A percentile compares a stretch with the other conserved stretches of the same genome.
Evolutionary conservation across 371 early-diverging fungal genomes (phyloP).

Genomic region (Apophysomyces ossiformis): DNA sequence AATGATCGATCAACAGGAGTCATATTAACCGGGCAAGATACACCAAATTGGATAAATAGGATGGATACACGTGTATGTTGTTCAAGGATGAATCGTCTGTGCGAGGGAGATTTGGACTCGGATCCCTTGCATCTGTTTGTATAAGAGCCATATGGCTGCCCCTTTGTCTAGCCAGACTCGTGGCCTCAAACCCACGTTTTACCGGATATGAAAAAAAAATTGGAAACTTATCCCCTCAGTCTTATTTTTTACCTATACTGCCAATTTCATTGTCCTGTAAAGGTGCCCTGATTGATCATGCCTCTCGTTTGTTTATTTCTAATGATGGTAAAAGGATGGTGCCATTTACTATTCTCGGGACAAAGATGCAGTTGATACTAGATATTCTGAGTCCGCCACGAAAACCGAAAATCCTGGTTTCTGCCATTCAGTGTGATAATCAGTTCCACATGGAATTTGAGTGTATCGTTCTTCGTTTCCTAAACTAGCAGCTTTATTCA

Average conservation of each 20-base stretch:
- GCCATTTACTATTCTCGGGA: too few relatives aligned
- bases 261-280: not conserved
- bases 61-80: slow-evolving; percentile 1
- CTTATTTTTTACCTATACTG: not conserved
- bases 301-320: too few relatives aligned
- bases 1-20: not conserved
- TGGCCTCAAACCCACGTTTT: slow-evolving; percentile 3
- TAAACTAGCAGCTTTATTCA: not conserved
- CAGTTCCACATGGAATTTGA: too few relatives aligned
- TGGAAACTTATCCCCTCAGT: not conserved
- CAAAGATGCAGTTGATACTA: too few relatives aligned
- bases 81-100: slow-evolving; percentile 10
- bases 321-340: too few relatives aligned
- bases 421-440: too few relatives aligned
- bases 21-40: not conserved
- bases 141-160: slow-evolving; percentile 8
- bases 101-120: slow-evolving; percentile 5
- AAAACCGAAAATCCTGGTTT: too few relatives aligned
- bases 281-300: not conserved
- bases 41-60: slow-evolving; percentile 8
- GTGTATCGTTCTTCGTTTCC: not conserved
- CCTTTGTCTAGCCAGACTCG: slow-evolving; percentile 5
- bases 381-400: too few relatives aligned
- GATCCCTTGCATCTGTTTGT: slow-evolving; percentile 10
- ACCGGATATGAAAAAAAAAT: not conserved